These are phyloP conservation scores for Suillus clintonianus DNA, from an alignment of 768 basidiomycete genomes.

Conservation along the genomic window DNA sequence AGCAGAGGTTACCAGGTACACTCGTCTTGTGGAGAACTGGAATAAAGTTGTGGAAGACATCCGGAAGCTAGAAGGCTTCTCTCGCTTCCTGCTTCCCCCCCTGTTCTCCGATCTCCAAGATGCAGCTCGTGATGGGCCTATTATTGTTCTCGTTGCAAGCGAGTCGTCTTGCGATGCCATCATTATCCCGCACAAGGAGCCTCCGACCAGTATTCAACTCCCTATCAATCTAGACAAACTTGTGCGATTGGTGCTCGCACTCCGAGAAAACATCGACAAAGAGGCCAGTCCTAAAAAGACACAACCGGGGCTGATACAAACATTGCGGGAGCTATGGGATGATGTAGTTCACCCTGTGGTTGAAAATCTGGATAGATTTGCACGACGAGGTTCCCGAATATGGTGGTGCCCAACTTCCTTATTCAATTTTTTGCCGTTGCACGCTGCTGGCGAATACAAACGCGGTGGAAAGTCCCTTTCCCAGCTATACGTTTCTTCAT, in stretches of 20 bases:
- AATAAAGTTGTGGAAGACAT: slow-evolving; percentile 9
- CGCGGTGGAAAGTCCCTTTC: neutral
- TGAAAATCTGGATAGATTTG: no score
- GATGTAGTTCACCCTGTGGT: neutral
- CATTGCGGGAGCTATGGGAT: slow-evolving; percentile 2
- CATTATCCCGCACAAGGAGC: neutral
- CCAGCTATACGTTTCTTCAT: slow-evolving; percentile 9
- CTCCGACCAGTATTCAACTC: neutral
- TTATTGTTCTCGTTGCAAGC: slow-evolving; percentile 17
- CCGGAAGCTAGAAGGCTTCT: slow-evolving; percentile 13
- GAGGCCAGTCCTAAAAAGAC: no score
- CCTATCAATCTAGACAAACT: neutral
- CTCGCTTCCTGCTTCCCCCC: slow-evolving; percentile 16
- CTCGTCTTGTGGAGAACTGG: slow-evolving; percentile 10
- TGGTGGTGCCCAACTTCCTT: no score
- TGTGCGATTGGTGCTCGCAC: neutral
- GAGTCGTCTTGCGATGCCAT: slow-evolving; percentile 16
- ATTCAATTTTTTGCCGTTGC: no score
- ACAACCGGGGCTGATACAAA: neutral
- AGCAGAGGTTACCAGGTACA: slow-evolving; percentile 9
- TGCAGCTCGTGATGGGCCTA: slow-evolving; percentile 18
- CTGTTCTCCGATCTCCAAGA: slow-evolving; percentile 10
- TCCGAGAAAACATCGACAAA: neutral
- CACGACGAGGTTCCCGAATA: no score
- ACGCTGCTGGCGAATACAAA: no score